A percentile compares a stretch with the other conserved stretches of the same genome.
phyloP scores from a whole-genome alignment of 2,329 filamentous ascomycete genomes.

The Drechslerella stenobrocha region DNA sequence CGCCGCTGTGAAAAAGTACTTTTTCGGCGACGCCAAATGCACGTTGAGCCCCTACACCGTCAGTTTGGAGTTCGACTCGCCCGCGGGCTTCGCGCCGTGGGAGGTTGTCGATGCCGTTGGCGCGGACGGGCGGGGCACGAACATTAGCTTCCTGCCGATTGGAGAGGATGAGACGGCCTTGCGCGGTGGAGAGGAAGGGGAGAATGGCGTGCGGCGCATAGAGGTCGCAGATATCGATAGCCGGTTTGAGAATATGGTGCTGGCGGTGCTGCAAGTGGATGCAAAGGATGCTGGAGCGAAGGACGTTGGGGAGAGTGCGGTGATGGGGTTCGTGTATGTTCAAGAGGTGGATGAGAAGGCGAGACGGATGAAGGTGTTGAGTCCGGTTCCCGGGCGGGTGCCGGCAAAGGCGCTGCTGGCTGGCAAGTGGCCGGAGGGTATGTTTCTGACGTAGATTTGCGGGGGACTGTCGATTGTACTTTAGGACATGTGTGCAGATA shows the following conservation, averaged over 20 bases:
- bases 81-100: conserved; percentile 69
- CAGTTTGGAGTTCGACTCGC: conserved; percentile 73
- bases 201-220: conserved; percentile 67
- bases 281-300: conserved; percentile 68
- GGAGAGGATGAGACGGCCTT: conserved; percentile 58
- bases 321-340: conserved; percentile 92
- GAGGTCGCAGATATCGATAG: conserved; percentile 53
- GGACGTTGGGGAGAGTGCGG: conserved; percentile 74
- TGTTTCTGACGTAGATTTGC: conserved; percentile 33
- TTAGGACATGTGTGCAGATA: too few species aligned
- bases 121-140: conserved; percentile 39
- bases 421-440: conserved; percentile 42
- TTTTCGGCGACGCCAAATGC: conserved; percentile 79
- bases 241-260: conserved; percentile 75
- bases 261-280: conserved; percentile 81
- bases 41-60: conserved; percentile 86
- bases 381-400: conserved; percentile 79
- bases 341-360: conserved; percentile 78
- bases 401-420: conserved; percentile 74
- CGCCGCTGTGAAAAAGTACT: conserved; percentile 83
- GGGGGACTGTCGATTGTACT: background rate
- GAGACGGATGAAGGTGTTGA: conserved; percentile 76
- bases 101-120: conserved; percentile 63
- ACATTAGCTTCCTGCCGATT: conserved; percentile 54
- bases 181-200: conserved; percentile 53